These are phyloP conservation scores for Talaromyces sp. DNA, from an alignment of 2,329 filamentous ascomycete species.

Conservation along the genomic window DNA sequence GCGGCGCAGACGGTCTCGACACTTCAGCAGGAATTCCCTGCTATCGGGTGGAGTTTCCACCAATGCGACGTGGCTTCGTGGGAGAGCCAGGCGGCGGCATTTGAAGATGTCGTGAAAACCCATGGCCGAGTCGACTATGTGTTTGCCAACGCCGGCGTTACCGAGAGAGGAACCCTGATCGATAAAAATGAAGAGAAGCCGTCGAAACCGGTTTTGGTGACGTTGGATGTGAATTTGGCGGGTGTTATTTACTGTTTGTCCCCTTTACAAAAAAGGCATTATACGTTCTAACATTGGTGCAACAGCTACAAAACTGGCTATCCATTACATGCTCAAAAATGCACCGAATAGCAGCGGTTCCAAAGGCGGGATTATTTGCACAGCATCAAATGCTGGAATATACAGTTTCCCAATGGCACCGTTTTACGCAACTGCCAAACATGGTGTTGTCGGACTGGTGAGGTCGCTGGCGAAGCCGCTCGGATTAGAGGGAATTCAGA, in stretches of 20 bases:
- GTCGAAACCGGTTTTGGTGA: slow-evolving; percentile 19
- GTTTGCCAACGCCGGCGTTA: slow-evolving; percentile 37
- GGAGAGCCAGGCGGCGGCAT: slow-evolving; percentile 30
- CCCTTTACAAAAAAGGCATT: too few relatives aligned
- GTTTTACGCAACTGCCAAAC: slow-evolving; percentile 46
- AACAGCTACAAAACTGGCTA: slow-evolving; percentile 45
- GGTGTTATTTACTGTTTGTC: slow-evolving; percentile 44
- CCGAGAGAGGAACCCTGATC: slow-evolving; percentile 26
- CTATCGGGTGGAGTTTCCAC: slow-evolving; percentile 21
- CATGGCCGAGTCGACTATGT: slow-evolving; percentile 39
- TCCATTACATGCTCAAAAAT: slow-evolving; percentile 48
- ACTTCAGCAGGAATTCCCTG: slow-evolving; percentile 21
- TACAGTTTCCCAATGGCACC: slow-evolving; percentile 50
- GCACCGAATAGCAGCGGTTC: slow-evolving; percentile 13
- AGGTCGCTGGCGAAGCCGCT: slow-evolving; percentile 42
- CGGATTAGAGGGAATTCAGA: slow-evolving; percentile 40
- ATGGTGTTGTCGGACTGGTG: slow-evolving; percentile 46
- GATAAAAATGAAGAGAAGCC: slow-evolving; percentile 21
- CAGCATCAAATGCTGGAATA: slow-evolving; percentile 49
- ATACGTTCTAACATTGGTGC: neutral
- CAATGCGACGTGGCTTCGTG: slow-evolving; percentile 30
- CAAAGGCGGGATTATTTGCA: slow-evolving; percentile 48
- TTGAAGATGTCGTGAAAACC: slow-evolving; percentile 25
- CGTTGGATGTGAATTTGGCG: slow-evolving; percentile 30
- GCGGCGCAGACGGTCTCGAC: slow-evolving; percentile 16